Evolutionary conservation across 2,329 filamentous ascomycete species (phyloP).

Genomic region (Colletotrichum sublineola): DNA sequence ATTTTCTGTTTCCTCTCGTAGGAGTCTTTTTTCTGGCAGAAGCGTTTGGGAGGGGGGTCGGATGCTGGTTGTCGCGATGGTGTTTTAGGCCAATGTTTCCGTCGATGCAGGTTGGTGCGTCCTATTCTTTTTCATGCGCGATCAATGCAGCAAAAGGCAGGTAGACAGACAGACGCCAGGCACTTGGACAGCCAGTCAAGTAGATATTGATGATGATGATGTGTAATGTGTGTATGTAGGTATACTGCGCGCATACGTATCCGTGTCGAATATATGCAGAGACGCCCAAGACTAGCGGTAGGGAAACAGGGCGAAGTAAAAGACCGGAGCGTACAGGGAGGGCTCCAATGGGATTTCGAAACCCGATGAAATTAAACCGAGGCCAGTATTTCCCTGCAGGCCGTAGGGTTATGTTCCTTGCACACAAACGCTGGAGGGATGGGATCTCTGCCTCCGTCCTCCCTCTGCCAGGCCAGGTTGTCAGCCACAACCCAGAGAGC

Average conservation of each 20-base stretch:
- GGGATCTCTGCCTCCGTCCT: neutral
- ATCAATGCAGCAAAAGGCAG: constrained; percentile 17
- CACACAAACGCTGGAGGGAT: neutral
- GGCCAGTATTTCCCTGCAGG: constrained; percentile 29
- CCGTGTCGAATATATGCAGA: neutral
- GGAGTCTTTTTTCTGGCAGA: constrained; percentile 19
- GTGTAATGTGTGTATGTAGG: neutral
- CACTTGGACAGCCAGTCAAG: neutral
- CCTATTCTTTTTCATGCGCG: constrained; percentile 18
- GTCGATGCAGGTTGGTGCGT: constrained; percentile 29
- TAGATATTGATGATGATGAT: neutral
- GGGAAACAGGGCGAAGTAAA: too few species aligned
- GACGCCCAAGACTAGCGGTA: too few species aligned
- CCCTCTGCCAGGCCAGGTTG: neutral
- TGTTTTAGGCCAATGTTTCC: constrained; percentile 40
- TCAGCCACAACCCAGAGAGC: neutral
- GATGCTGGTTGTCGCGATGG: constrained; percentile 40
- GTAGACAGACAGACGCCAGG: neutral
- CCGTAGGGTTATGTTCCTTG: neutral
- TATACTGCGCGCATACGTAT: neutral
- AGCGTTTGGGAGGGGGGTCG: constrained; percentile 13
- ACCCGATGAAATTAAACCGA: constrained; percentile 34
- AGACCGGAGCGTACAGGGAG: neutral
- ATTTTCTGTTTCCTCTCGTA: neutral
- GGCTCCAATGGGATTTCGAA: constrained; percentile 37